These are phyloP conservation scores for Conringia planisiliqua DNA, from an alignment of 345 rosid genomes.

Conservation along the genomic window DNA sequence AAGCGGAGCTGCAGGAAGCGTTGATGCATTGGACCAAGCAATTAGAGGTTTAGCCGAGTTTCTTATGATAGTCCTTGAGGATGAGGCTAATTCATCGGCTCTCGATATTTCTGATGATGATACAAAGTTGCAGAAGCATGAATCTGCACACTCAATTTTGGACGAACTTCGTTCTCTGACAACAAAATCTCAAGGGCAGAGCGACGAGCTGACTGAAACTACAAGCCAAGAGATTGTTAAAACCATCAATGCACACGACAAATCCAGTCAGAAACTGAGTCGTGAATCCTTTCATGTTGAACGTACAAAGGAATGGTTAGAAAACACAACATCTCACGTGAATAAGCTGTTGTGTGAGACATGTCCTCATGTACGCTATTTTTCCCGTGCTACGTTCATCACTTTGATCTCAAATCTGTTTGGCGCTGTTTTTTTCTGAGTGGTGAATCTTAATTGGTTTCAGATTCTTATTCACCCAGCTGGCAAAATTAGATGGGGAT, in stretches of 20 bases:
- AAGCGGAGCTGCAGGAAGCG: slow-evolving; percentile 93
- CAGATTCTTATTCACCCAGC: slow-evolving; percentile 86
- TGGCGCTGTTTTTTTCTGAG: not conserved
- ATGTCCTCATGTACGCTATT: slow-evolving; percentile 71
- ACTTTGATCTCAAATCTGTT: not conserved
- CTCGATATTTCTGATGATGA: slow-evolving; percentile 32
- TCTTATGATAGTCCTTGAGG: slow-evolving; percentile 81
- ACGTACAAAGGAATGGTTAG: slow-evolving; percentile 81
- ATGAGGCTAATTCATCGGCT: slow-evolving; percentile 55
- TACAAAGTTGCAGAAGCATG: slow-evolving; percentile 32
- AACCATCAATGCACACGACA: slow-evolving; percentile 24
- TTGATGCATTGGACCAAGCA: slow-evolving; percentile 79
- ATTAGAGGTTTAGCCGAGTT: slow-evolving; percentile 84
- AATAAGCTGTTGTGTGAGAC: slow-evolving; percentile 63
- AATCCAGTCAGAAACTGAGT: slow-evolving; percentile 25
- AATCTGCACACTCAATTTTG: slow-evolving; percentile 48
- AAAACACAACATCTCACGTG: slow-evolving; percentile 60
- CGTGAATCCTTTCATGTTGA: slow-evolving; percentile 55
- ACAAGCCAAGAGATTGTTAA: slow-evolving; percentile 33
- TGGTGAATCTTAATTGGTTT: slow-evolving; percentile 17
- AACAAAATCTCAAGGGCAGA: slow-evolving; percentile 39
- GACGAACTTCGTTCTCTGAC: slow-evolving; percentile 66
- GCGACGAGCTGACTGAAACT: slow-evolving; percentile 32
- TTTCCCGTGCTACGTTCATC: slow-evolving; percentile 7
- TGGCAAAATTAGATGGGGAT: slow-evolving; percentile 58